A percentile compares a stretch with the other conserved stretches of the same genome.
phyloP scores from a whole-genome alignment of 495 filamentous ascomycete species.

The Glonium stellatum region DNA sequence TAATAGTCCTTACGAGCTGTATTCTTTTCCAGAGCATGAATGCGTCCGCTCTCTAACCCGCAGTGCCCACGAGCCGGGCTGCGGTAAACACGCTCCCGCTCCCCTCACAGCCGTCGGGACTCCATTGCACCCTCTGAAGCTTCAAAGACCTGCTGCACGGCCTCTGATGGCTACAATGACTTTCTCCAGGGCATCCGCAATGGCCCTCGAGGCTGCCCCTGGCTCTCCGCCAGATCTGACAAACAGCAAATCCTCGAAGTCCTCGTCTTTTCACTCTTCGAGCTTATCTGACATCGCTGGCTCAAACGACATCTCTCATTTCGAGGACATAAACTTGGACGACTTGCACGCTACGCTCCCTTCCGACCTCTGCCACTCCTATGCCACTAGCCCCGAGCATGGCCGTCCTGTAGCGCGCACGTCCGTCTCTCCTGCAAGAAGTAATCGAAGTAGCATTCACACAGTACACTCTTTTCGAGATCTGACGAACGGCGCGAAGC shows the following conservation, averaged over 20 bases:
- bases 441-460: constrained; percentile 3
- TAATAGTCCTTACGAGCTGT: background rate
- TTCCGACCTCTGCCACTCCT: constrained; percentile 41
- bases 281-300: constrained; percentile 54
- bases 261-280: constrained; percentile 78
- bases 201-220: constrained; percentile 40
- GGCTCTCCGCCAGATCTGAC: constrained; percentile 79
- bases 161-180: constrained; percentile 24
- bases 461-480: constrained; percentile 25
- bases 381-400: constrained; percentile 24
- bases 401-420: constrained; percentile 22
- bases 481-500: constrained; percentile 30
- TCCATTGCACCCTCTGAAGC: background rate
- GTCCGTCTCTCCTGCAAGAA: constrained; percentile 8
- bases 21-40: constrained; percentile 16
- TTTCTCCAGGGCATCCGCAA: constrained; percentile 13
- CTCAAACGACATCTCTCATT: constrained; percentile 49
- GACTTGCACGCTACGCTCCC: constrained; percentile 51
- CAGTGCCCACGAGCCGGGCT: constrained; percentile 2
- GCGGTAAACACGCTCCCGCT: background rate
- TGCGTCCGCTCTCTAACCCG: constrained; percentile 20
- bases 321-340: constrained; percentile 87
- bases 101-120: background rate
- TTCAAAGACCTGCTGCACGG: constrained; percentile 4
- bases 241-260: constrained; percentile 77